Conservation (phyloP, 495 filamentous ascomycete genomes). For the Elasticomyces elasticus region DNA sequence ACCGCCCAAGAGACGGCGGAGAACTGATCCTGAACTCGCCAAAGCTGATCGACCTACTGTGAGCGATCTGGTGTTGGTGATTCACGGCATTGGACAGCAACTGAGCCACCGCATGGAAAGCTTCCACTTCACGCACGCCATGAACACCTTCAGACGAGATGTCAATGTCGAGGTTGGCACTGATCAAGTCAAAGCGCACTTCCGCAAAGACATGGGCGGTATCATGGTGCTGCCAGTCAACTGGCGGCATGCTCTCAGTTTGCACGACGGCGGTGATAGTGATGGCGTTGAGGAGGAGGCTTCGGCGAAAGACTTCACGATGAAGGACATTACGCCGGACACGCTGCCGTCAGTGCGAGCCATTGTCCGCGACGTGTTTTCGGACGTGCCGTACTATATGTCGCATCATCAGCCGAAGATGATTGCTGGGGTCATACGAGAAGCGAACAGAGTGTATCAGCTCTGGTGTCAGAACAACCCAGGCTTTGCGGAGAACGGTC, state of each 20-base stretch:
- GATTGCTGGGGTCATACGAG: constrained; percentile 76
- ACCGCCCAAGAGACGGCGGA: constrained; percentile 25
- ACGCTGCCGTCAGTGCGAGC: constrained; percentile 81
- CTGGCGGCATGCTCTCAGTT: constrained; percentile 76
- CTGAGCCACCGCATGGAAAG: constrained; percentile 92
- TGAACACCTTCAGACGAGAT: constrained; percentile 78
- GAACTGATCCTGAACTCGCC: constrained; percentile 35
- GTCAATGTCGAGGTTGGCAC: constrained; percentile 76
- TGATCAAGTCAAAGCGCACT: constrained; percentile 58
- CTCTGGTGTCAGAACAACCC: constrained; percentile 92
- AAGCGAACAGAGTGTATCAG: constrained; percentile 87
- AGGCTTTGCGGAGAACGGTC: constrained; percentile 66
- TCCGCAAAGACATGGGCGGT: constrained; percentile 59
- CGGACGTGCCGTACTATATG: constrained; percentile 94
- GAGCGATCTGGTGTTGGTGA: constrained; percentile 79
- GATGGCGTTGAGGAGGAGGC: constrained; percentile 43
- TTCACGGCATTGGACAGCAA: constrained; percentile 95
- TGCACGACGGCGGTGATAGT: constrained; percentile 62
- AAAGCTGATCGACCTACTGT: constrained; percentile 57
- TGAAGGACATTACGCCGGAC: constrained; percentile 86
- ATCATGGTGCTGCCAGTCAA: constrained; percentile 74
- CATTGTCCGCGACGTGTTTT: constrained; percentile 92
- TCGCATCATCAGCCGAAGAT: constrained; percentile 93
- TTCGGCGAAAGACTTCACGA: constrained; percentile 54
- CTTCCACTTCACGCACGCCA: constrained; percentile 91